Evolutionary conservation across 2,329 filamentous ascomycete species (phyloP).

Genomic region (Pseudogymnoascus sp.): DNA sequence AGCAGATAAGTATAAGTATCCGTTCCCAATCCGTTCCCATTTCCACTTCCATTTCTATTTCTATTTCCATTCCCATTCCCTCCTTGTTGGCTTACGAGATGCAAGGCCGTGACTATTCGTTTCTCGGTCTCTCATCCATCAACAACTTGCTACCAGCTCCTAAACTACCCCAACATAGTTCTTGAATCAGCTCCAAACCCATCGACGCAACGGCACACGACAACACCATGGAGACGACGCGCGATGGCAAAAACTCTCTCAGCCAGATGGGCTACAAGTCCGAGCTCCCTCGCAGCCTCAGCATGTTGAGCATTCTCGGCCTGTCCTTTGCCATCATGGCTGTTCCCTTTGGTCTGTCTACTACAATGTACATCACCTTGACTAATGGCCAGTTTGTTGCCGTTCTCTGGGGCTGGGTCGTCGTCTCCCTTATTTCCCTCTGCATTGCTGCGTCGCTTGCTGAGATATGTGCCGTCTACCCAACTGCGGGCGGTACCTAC

Average conservation of each 20-base stretch:
- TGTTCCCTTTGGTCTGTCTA: slow-evolving; percentile 60
- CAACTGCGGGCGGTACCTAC: slow-evolving; percentile 63
- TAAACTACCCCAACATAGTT: neutral
- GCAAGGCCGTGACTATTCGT: neutral
- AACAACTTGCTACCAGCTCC: neutral
- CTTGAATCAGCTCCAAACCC: neutral
- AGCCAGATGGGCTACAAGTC: slow-evolving; percentile 54
- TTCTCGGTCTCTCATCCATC: neutral
- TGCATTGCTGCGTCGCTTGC: slow-evolving; percentile 60
- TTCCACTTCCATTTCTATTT: neutral
- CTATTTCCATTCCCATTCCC: neutral
- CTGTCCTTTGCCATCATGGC: slow-evolving; percentile 70
- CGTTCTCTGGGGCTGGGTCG: slow-evolving; percentile 63
- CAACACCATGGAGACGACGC: neutral
- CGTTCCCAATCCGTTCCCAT: too few species aligned
- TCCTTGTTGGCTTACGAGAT: neutral
- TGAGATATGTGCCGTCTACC: slow-evolving; percentile 64
- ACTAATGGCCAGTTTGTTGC: slow-evolving; percentile 63
- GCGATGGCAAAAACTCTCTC: neutral
- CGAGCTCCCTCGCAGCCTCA: slow-evolving; percentile 59
- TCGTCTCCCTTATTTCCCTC: slow-evolving; percentile 57
- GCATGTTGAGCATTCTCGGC: slow-evolving; percentile 64
- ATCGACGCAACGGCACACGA: neutral
- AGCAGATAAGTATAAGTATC: neutral
- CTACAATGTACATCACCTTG: slow-evolving; percentile 62